Conservation (phyloP, 1,284 basidiomycete species). For the Sanguinoderma infundibulare region DNA sequence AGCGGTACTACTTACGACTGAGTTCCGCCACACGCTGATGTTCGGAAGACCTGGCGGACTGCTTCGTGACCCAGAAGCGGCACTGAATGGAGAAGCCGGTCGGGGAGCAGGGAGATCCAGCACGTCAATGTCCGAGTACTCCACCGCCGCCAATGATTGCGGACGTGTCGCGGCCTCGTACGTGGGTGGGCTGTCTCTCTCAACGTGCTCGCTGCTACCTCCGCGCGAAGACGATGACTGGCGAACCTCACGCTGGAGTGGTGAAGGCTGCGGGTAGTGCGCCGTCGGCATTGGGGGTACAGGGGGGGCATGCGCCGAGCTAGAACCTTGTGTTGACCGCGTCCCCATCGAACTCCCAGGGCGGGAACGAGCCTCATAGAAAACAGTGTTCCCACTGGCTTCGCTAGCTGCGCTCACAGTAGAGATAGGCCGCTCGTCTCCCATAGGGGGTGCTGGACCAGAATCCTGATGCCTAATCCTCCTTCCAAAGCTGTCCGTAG, state of each 20-base stretch:
- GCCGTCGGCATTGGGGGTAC: conserved; percentile 34
- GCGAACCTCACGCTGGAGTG: conserved; percentile 22
- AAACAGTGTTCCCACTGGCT: conserved; percentile 56
- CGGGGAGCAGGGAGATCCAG: conserved; percentile 65
- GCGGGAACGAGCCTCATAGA: conserved; percentile 61
- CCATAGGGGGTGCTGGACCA: conserved; percentile 38
- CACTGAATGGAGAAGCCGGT: conserved; percentile 51
- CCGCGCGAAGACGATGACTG: conserved; percentile 10
- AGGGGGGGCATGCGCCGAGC: conserved; percentile 34
- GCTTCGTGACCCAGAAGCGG: conserved; percentile 40
- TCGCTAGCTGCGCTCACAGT: conserved; percentile 56
- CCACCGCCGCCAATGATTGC: conserved; percentile 23
- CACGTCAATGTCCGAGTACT: conserved; percentile 46
- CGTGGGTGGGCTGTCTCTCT: conserved; percentile 37
- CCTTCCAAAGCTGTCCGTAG: conserved; percentile 22
- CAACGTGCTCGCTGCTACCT: conserved; percentile 29
- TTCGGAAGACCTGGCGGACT: conserved; percentile 58
- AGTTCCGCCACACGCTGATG: conserved; percentile 48
- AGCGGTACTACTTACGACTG: conserved; percentile 30
- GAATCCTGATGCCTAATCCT: conserved; percentile 23
- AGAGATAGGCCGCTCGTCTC: conserved; percentile 59
- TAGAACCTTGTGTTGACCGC: conserved; percentile 32
- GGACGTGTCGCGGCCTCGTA: conserved; percentile 35
- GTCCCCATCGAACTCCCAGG: conserved; percentile 43
- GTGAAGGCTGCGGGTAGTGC: conserved; percentile 21